phyloP scores from a whole-genome alignment of 176 grass and related monocot genomes.

The Stipa capillata region DNA sequence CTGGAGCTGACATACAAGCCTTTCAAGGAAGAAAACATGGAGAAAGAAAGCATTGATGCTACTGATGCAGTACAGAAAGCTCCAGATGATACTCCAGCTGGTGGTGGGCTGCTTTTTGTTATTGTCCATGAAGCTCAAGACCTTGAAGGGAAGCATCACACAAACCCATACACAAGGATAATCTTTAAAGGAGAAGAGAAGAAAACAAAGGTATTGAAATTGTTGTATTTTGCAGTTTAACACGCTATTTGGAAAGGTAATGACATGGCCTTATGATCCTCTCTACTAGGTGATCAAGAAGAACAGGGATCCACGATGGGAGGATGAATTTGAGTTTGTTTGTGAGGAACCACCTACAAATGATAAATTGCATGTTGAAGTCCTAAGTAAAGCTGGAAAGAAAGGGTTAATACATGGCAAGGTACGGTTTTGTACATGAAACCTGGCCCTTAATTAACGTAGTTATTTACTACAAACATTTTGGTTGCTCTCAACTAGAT shows the following conservation, averaged over 20 bases:
- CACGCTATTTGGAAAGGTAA: neutral
- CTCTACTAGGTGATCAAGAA: conserved; percentile 72
- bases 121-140: conserved; percentile 82
- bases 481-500: neutral
- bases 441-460: neutral
- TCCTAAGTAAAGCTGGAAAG: conserved; percentile 66
- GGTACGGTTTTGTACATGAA: conserved; percentile 34
- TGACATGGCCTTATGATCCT: neutral
- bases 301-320: conserved; percentile 91
- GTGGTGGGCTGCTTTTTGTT: conserved; percentile 74
- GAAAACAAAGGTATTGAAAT: conserved; percentile 76
- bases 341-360: conserved; percentile 74
- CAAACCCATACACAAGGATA: conserved; percentile 76
- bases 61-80: conserved; percentile 39
- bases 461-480: neutral
- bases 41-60: conserved; percentile 29
- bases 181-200: conserved; percentile 75
- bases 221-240: neutral
- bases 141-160: conserved; percentile 93
- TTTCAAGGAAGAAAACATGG: conserved; percentile 79
- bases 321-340: conserved; percentile 73
- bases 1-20: conserved; percentile 71
- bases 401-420: conserved; percentile 76
- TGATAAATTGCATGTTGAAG: conserved; percentile 84
- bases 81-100: conserved; percentile 60